These are phyloP conservation scores for Magnolia officinalis DNA, from an alignment of 164 flowering plant genomes.

Conservation along the genomic window DNA sequence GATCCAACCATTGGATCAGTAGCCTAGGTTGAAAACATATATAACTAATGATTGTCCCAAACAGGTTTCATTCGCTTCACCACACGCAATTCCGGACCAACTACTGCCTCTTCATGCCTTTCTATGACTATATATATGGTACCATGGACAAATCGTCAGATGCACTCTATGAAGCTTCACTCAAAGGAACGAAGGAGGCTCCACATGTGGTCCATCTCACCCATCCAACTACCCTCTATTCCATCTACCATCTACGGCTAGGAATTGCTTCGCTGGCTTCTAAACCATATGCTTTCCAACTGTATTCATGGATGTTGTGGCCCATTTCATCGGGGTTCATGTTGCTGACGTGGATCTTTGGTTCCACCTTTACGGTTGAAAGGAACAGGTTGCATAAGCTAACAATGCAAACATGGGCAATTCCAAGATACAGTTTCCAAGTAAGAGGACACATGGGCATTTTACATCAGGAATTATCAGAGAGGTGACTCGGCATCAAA, in stretches of 20 bases:
- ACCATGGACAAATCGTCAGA: slow-evolving; percentile 59
- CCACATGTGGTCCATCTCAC: slow-evolving; percentile 66
- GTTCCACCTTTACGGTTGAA: slow-evolving; percentile 49
- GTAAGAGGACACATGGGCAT: slow-evolving; percentile 17
- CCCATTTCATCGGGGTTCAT: slow-evolving; percentile 48
- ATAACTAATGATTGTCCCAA: neutral
- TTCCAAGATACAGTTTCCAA: slow-evolving; percentile 58
- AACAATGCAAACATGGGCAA: slow-evolving; percentile 60
- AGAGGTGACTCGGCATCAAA: no score
- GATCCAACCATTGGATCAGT: no score
- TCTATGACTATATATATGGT: slow-evolving; percentile 53
- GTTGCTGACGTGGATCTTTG: slow-evolving; percentile 45
- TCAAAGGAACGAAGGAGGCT: slow-evolving; percentile 31
- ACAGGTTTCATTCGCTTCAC: slow-evolving; percentile 54
- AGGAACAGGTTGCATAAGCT: slow-evolving; percentile 44
- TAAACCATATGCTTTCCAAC: slow-evolving; percentile 44
- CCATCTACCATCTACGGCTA: slow-evolving; percentile 59
- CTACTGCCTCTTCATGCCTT: slow-evolving; percentile 52
- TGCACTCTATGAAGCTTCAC: slow-evolving; percentile 36
- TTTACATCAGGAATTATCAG: no score
- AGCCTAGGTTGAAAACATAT: no score
- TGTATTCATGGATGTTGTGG: slow-evolving; percentile 64
- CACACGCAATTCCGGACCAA: slow-evolving; percentile 56
- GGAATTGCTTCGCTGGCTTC: slow-evolving; percentile 66
- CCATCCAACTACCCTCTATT: slow-evolving; percentile 60